These are phyloP conservation scores for Cicer arietinum DNA, from an alignment of 306 rosid species.

Conservation along the genomic window DNA sequence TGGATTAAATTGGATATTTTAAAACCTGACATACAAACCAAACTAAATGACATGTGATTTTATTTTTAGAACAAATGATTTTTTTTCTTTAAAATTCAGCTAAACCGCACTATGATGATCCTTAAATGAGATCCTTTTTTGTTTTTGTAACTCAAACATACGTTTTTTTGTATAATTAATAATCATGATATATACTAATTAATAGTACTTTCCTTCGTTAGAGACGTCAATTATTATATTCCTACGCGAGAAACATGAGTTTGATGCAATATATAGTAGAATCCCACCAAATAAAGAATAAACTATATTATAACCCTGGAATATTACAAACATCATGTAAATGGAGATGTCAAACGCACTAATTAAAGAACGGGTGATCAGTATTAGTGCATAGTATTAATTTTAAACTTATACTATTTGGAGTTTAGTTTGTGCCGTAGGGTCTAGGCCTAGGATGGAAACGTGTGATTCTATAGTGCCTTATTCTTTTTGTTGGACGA, in stretches of 20 bases:
- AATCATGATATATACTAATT: too few relatives aligned
- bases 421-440: constrained; percentile 4
- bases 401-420: not conserved
- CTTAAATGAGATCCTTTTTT: too few relatives aligned
- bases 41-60: too few relatives aligned
- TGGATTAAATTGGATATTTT: too few relatives aligned
- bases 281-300: constrained; percentile 39
- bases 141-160: too few relatives aligned
- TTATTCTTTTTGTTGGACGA: constrained; percentile 11
- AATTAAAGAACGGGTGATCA: constrained; percentile 28
- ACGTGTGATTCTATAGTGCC: constrained; percentile 43
- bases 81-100: too few relatives aligned
- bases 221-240: constrained; percentile 31
- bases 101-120: too few relatives aligned
- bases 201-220: too few relatives aligned
- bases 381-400: not conserved
- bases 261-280: constrained; percentile 33
- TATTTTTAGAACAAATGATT: too few relatives aligned
- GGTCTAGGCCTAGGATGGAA: constrained; percentile 29
- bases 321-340: constrained; percentile 21
- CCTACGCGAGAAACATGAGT: constrained; percentile 42
- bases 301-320: constrained; percentile 7
- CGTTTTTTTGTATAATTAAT: not conserved
- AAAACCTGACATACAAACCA: too few relatives aligned
- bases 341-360: constrained; percentile 15